These are phyloP conservation scores for Monosporozyma servazzii DNA, from an alignment of 805 yeast genomes.

Conservation along the genomic window DNA sequence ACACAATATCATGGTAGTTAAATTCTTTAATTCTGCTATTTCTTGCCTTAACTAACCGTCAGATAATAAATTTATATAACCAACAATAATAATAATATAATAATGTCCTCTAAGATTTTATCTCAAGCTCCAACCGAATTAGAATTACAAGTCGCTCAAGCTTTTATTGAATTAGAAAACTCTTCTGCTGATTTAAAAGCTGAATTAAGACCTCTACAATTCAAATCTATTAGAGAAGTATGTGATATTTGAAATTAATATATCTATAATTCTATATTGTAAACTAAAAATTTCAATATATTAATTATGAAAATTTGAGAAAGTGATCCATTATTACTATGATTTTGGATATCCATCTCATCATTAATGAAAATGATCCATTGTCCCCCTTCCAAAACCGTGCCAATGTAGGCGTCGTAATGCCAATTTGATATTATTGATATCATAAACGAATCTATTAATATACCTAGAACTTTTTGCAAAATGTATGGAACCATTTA, in stretches of 20 bases:
- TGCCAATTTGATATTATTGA: background rate
- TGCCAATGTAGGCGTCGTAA: background rate
- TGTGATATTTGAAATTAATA: constrained; percentile 18
- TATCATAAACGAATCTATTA: background rate
- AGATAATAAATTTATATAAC: background rate
- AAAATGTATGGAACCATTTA: background rate
- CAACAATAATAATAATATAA: constrained; percentile 18
- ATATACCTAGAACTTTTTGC: background rate
- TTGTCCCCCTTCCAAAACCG: background rate
- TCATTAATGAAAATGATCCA: background rate
- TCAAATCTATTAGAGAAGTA: constrained; percentile 93
- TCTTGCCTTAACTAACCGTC: background rate
- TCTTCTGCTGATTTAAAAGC: constrained; percentile 94
- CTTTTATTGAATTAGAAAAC: constrained; percentile 90
- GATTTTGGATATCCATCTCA: background rate
- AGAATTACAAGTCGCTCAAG: constrained; percentile 99
- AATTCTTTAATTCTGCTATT: background rate
- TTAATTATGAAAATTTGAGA: constrained; percentile 6
- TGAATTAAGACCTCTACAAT: constrained; percentile 96
- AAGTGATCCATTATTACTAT: background rate
- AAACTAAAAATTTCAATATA: no score
- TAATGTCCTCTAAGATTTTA: constrained; percentile 96
- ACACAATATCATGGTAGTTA: no score
- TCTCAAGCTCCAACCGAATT: constrained; percentile 94
- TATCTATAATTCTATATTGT: background rate